Evolutionary conservation across 176 grass and related monocot species (phyloP).

Genomic region (Phoenix dactylifera): DNA sequence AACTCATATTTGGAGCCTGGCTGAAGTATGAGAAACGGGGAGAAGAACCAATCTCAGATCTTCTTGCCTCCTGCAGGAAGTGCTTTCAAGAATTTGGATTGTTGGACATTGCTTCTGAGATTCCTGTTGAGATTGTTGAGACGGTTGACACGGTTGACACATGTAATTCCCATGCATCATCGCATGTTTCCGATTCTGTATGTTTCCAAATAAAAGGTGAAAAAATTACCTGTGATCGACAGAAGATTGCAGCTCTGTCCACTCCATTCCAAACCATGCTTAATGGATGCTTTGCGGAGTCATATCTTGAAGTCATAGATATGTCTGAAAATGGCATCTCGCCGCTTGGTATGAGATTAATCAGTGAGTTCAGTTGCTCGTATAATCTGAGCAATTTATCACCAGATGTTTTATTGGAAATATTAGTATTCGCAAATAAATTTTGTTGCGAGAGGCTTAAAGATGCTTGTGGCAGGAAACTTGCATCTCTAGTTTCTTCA

Average conservation of each 20-base stretch:
- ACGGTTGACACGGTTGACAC: slow-evolving; percentile 19
- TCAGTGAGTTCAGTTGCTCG: slow-evolving; percentile 79
- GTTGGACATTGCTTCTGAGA: slow-evolving; percentile 60
- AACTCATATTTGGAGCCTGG: slow-evolving; percentile 83
- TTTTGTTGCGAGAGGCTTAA: slow-evolving; percentile 94
- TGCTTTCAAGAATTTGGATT: slow-evolving; percentile 92
- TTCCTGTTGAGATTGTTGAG: slow-evolving; percentile 33
- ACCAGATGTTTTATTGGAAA: slow-evolving; percentile 69
- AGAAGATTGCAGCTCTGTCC: slow-evolving; percentile 72
- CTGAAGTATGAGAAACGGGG: slow-evolving; percentile 90
- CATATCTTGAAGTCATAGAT: slow-evolving; percentile 77
- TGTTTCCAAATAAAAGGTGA: slow-evolving; percentile 69
- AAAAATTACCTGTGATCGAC: slow-evolving; percentile 71
- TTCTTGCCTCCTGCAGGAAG: slow-evolving; percentile 73
- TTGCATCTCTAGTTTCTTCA: slow-evolving; percentile 79
- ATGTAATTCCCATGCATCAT: slow-evolving; percentile 17
- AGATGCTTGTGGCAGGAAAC: slow-evolving; percentile 79
- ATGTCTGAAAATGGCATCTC: slow-evolving; percentile 91
- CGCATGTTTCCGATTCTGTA: slow-evolving; percentile 42
- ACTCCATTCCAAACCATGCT: slow-evolving; percentile 86
- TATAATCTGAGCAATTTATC: slow-evolving; percentile 64
- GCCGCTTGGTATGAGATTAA: slow-evolving; percentile 54
- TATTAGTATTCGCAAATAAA: slow-evolving; percentile 91
- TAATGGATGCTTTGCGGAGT: slow-evolving; percentile 84
- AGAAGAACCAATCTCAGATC: slow-evolving; percentile 74